Evolutionary conservation across 129 eudicot species (phyloP).

Genomic region (Saussurea involucrata): DNA sequence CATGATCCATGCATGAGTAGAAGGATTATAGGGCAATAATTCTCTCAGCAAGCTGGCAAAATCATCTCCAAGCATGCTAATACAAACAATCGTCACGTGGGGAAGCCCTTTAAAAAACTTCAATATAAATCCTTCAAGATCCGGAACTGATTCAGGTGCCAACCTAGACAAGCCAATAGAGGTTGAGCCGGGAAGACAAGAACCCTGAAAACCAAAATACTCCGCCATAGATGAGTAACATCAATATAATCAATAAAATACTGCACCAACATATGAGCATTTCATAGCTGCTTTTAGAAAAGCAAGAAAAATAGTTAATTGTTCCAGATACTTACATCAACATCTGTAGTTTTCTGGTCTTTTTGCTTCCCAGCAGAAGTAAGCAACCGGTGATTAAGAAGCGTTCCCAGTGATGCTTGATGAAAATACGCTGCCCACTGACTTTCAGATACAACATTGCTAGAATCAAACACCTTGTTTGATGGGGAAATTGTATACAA

Average conservation of each 20-base stretch:
- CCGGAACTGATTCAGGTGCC: constrained; percentile 43
- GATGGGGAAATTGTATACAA: constrained; percentile 53
- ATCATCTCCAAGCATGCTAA: constrained; percentile 63
- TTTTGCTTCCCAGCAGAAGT: constrained; percentile 37
- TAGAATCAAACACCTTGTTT: constrained; percentile 23
- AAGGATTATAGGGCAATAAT: constrained; percentile 29
- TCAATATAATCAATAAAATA: neutral
- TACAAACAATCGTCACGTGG: constrained; percentile 51
- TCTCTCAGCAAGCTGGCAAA: constrained; percentile 51
- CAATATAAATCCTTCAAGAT: constrained; percentile 38
- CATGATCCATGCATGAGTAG: constrained; percentile 62
- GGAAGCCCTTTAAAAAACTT: constrained; percentile 66
- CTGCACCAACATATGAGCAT: constrained; percentile 10
- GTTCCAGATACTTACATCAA: constrained; percentile 42
- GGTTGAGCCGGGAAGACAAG: constrained; percentile 25
- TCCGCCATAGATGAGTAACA: neutral
- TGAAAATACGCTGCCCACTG: constrained; percentile 87
- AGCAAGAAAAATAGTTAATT: neutral
- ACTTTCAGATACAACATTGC: constrained; percentile 43
- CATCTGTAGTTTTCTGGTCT: constrained; percentile 17
- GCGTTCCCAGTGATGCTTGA: constrained; percentile 85
- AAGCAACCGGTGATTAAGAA: constrained; percentile 53
- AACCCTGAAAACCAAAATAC: constrained; percentile 34
- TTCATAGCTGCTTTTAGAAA: neutral
- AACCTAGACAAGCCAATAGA: constrained; percentile 41